Conservation (phyloP, 441 rosid species). For the Daphne laureola region DNA sequence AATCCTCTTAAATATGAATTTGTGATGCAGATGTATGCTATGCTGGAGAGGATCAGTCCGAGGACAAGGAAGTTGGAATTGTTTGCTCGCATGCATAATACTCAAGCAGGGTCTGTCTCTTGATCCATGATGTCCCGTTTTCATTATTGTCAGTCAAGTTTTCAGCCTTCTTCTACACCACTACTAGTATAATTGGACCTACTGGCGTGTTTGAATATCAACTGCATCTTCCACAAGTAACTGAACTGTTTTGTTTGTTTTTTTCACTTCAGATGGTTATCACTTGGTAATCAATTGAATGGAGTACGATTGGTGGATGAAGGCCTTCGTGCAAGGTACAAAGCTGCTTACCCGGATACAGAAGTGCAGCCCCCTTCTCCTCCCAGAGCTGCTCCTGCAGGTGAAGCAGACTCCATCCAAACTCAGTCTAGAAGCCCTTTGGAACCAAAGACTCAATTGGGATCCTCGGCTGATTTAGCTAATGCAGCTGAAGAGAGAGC, state of each 20-base stretch:
- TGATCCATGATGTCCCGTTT: neutral
- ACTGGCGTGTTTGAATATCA: neutral
- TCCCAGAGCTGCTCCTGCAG: constrained; percentile 68
- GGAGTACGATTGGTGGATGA: constrained; percentile 87
- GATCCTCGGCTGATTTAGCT: constrained; percentile 23
- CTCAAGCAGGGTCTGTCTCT: constrained; percentile 77
- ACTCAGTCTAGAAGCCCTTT: constrained; percentile 49
- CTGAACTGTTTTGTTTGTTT: neutral
- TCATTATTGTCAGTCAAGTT: constrained; percentile 5
- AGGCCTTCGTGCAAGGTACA: constrained; percentile 83
- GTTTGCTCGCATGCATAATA: constrained; percentile 98
- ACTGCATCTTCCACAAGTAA: neutral
- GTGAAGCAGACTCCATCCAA: constrained; percentile 56
- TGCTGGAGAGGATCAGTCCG: constrained; percentile 97
- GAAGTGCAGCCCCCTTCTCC: constrained; percentile 86
- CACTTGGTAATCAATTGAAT: constrained; percentile 86
- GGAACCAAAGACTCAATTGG: constrained; percentile 43
- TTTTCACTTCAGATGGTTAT: constrained; percentile 62
- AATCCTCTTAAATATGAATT: neutral
- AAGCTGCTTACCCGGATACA: constrained; percentile 86
- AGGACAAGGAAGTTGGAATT: constrained; percentile 89
- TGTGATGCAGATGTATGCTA: constrained; percentile 74
- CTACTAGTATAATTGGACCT: neutral
- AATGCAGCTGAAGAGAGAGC: constrained; percentile 34
- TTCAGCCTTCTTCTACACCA: neutral